Evolutionary conservation across 208 protist genomes (phyloP).

Genomic region (Leishmania aethiopica): DNA sequence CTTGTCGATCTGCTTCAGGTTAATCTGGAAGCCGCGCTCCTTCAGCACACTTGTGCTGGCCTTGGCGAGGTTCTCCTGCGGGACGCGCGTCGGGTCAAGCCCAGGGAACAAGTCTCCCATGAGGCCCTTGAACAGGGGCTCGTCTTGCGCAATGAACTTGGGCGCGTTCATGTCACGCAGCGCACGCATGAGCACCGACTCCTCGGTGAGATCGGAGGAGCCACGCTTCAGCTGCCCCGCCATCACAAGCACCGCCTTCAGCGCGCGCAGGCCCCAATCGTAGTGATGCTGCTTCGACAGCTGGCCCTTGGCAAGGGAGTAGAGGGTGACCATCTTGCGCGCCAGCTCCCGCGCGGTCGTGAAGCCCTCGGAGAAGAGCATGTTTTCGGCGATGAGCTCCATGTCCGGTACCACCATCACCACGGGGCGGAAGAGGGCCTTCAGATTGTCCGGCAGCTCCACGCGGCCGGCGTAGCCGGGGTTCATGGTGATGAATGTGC

Average conservation of each 20-base stretch:
- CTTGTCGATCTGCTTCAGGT: constrained; percentile 97
- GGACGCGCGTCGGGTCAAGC: constrained; percentile 94
- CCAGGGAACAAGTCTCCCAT: constrained; percentile 98
- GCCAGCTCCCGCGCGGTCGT: constrained; percentile 94
- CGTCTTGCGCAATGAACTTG: constrained; percentile 99
- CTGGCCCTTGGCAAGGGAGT: constrained; percentile 97
- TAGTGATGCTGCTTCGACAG: constrained; percentile 99
- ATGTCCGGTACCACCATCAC: constrained; percentile 99
- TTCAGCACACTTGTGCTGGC: constrained; percentile 91
- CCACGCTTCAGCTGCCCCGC: constrained; percentile 98
- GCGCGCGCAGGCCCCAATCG: constrained; percentile 98
- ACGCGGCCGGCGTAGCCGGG: constrained; percentile 99
- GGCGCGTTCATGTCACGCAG: constrained; percentile 99
- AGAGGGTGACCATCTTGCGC: constrained; percentile 99
- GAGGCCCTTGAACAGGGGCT: constrained; percentile 98
- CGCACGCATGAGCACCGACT: constrained; percentile 98
- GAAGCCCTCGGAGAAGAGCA: constrained; percentile 99
- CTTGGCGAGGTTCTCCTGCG: constrained; percentile 94
- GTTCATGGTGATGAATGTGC: constrained; percentile 99
- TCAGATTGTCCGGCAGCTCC: constrained; percentile 99
- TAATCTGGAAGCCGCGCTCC: constrained; percentile 79
- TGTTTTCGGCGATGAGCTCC: constrained; percentile 99
- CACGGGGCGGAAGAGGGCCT: constrained; percentile 98
- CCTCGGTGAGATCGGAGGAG: constrained; percentile 93
- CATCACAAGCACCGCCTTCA: constrained; percentile 99